A percentile compares a stretch with the other conserved stretches of the same genome.
Conservation (phyloP, 2,329 filamentous ascomycete species). For the Trichophyton simii region DNA sequence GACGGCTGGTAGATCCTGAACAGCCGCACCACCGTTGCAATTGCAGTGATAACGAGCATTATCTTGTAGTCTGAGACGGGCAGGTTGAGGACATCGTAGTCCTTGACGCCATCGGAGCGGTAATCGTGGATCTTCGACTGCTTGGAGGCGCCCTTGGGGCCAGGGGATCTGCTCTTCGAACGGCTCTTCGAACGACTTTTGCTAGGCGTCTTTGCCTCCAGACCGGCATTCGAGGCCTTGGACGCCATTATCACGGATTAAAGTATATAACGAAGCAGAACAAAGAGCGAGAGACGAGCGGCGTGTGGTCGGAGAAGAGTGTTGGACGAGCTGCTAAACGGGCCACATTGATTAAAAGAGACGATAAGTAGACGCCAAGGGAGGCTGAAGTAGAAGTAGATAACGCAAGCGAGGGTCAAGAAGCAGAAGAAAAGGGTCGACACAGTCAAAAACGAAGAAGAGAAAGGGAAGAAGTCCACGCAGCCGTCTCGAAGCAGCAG, state of each 20-base stretch:
- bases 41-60: constrained; percentile 56
- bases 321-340: background rate
- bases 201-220: constrained; percentile 26
- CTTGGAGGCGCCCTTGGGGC: constrained; percentile 26
- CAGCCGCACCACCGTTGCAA: constrained; percentile 69
- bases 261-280: constrained; percentile 2
- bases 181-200: constrained; percentile 26
- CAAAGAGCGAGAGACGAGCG: background rate
- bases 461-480: background rate
- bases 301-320: background rate
- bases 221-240: constrained; percentile 20
- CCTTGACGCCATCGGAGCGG: constrained; percentile 47
- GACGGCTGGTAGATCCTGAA: constrained; percentile 94
- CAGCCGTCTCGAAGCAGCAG: background rate
- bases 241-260: constrained; percentile 13
- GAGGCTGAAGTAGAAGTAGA: constrained; percentile 5
- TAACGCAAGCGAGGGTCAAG: constrained; percentile 20
- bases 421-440: background rate
- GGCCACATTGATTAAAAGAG: constrained; percentile 1
- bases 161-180: constrained; percentile 30
- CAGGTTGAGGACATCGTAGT: constrained; percentile 86
- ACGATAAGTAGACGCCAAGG: background rate
- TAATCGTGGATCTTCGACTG: constrained; percentile 28
- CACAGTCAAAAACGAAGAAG: background rate
- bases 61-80: constrained; percentile 72